A percentile compares a stretch with the other conserved stretches of the same genome.
Conservation (phyloP, 2,329 filamentous ascomycete genomes). For the Aspergillus aculeatus region DNA sequence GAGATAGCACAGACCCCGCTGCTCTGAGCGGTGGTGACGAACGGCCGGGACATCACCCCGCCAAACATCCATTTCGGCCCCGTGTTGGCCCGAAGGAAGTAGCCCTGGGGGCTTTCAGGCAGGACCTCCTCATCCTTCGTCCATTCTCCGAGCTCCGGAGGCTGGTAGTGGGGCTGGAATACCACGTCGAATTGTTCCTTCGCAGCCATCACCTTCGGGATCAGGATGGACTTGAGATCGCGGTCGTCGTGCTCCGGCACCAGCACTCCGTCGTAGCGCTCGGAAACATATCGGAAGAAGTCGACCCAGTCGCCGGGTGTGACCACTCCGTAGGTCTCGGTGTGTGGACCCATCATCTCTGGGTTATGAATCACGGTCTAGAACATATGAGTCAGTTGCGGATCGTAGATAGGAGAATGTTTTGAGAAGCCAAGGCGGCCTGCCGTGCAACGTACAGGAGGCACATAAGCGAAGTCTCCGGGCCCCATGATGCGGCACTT, state of each 20-base stretch:
- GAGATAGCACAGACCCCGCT: slow-evolving; percentile 54
- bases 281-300: slow-evolving; percentile 59
- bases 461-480: slow-evolving; percentile 59
- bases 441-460: slow-evolving; percentile 45
- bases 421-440: neutral
- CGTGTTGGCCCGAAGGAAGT: slow-evolving; percentile 54
- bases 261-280: slow-evolving; percentile 51
- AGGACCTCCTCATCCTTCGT: slow-evolving; percentile 25
- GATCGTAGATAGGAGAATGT: neutral
- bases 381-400: neutral
- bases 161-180: slow-evolving; percentile 50
- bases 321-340: slow-evolving; percentile 55
- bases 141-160: slow-evolving; percentile 40
- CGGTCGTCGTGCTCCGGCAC: slow-evolving; percentile 55
- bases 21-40: slow-evolving; percentile 51
- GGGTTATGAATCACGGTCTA: slow-evolving; percentile 57
- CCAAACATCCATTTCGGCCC: slow-evolving; percentile 34
- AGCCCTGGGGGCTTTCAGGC: slow-evolving; percentile 37
- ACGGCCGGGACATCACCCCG: slow-evolving; percentile 41
- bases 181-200: slow-evolving; percentile 57
- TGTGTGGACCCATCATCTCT: slow-evolving; percentile 54
- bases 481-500: slow-evolving; percentile 54
- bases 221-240: slow-evolving; percentile 50
- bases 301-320: slow-evolving; percentile 60
- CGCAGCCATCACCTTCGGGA: slow-evolving; percentile 57